Evolutionary conservation across 129 eudicot genomes (phyloP), one percentile per base, ranked within the genome.

Genomic region (Scalesia atractyloides): DNA sequence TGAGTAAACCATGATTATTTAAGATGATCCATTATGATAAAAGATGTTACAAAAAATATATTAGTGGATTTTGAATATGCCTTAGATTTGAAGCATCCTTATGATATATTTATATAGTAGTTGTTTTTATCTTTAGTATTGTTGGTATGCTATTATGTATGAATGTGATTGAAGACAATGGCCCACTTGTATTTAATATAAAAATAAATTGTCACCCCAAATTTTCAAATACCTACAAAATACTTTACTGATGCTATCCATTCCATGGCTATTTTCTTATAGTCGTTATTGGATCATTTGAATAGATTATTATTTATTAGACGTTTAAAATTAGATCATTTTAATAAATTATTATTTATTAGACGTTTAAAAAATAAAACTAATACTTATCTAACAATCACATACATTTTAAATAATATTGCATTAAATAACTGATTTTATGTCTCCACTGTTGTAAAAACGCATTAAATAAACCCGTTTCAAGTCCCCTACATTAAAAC

Each of bases 131-230:
- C 73, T 70, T 39, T 78, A 70, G 67, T 78, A 67, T 63, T 63
- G 82, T 78, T 71, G 75, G 41, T 59, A 18, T 59, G 69, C 64
- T 62, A 58, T 69, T 76, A 46, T 59, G 74, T 78, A 41, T 78
- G 58, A 77, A 78, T 78, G 82, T 70, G 77, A 70, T 49, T 52
- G 61, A 78, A 78, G 16, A 13, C 66, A 62, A 62, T 61, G 76
- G 66, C 65, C 67, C 82, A 70, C 76, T 24, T 70, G 65, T 34
- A 61, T 67, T n/a, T 69, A 59, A 26, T 12, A 26, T 58, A 51
- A 43, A 75, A 52, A 75, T 41, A 18, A 9, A 36, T 39, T 49
- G 34, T 20, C 24, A 57, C n/a, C 62, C 39, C 52, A 52, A 5
- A 58, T 44, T 26, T 76, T 68, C 69, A 61, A 65, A 77, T 60